These are phyloP conservation scores for Teunomyces gatunensis DNA, from an alignment of 805 yeast genomes.

Conservation along the genomic window DNA sequence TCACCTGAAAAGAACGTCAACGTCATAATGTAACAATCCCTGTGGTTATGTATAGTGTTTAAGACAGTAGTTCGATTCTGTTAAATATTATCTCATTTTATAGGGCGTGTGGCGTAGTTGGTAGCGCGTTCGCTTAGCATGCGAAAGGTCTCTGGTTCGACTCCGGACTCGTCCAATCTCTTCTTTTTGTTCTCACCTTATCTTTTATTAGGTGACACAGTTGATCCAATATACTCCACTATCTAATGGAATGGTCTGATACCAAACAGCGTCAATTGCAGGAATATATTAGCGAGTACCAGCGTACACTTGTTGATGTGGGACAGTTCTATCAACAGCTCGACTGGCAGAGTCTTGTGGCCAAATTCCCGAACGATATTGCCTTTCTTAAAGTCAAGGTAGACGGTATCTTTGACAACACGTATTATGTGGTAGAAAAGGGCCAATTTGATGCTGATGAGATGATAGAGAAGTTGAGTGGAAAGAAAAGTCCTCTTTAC, in stretches of 20 bases:
- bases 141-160: constrained; percentile 50
- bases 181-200: neutral
- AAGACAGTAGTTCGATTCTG: constrained; percentile 81
- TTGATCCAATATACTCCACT: neutral
- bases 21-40: constrained; percentile 33
- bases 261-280: constrained; percentile 13
- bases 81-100: constrained; percentile 59
- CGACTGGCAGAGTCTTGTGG: constrained; percentile 17
- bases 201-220: neutral
- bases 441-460: neutral
- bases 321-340: constrained; percentile 15
- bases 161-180: constrained; percentile 43
- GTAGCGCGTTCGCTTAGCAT: constrained; percentile 51
- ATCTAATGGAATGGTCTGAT: constrained; percentile 16
- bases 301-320: constrained; percentile 7
- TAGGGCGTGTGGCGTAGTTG: constrained; percentile 49
- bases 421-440: neutral
- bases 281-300: constrained; percentile 11
- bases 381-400: constrained; percentile 18
- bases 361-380: constrained; percentile 12
- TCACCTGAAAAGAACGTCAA: too few species aligned
- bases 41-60: constrained; percentile 55
- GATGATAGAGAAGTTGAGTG: neutral
- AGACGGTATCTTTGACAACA: constrained; percentile 21
- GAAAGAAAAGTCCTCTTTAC: neutral